A percentile compares a stretch with the other conserved stretches of the same genome.
Conservation (phyloP, 148 eudicot species). For the Heliosperma pusillum region DNA sequence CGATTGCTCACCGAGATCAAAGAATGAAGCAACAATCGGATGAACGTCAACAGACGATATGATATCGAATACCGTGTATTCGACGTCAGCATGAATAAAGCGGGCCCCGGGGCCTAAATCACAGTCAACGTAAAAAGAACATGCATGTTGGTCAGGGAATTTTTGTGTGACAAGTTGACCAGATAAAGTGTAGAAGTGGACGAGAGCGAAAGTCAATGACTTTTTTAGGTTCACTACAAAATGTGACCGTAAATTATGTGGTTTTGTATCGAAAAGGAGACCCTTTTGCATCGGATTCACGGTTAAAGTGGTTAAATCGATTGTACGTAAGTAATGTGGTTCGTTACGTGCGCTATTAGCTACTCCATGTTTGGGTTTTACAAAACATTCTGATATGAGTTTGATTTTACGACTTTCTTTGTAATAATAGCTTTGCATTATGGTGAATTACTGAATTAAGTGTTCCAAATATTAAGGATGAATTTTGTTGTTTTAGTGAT, state of each 20-base stretch:
- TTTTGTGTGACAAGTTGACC: constrained; percentile 4
- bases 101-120: constrained; percentile 40
- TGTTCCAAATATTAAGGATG: too few relatives aligned
- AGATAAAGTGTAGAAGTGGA: constrained; percentile 12
- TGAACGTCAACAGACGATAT: constrained; percentile 19
- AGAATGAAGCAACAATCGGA: constrained; percentile 21
- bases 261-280: constrained; percentile 3
- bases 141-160: background rate
- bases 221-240: background rate
- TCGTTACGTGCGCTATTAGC: background rate
- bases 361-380: constrained; percentile 28
- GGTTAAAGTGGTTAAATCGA: constrained; percentile 1
- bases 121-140: constrained; percentile 19
- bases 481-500: too few relatives aligned
- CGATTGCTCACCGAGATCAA: constrained; percentile 22
- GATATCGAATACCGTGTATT: constrained; percentile 23
- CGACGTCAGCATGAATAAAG: constrained; percentile 35
- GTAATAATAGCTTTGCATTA: background rate
- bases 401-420: background rate
- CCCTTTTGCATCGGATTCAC: constrained; percentile 25
- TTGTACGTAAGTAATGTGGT: background rate
- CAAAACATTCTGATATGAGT: constrained; percentile 17
- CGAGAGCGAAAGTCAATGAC: constrained; percentile 1
- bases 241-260: background rate
- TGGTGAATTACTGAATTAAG: too few relatives aligned